Percentiles rank a stretch among this genome's conserved stretches.
These are phyloP conservation scores for Ophiostoma himal-ulmi DNA, from an alignment of 2,329 filamentous ascomycete species.

Conservation along the genomic window DNA sequence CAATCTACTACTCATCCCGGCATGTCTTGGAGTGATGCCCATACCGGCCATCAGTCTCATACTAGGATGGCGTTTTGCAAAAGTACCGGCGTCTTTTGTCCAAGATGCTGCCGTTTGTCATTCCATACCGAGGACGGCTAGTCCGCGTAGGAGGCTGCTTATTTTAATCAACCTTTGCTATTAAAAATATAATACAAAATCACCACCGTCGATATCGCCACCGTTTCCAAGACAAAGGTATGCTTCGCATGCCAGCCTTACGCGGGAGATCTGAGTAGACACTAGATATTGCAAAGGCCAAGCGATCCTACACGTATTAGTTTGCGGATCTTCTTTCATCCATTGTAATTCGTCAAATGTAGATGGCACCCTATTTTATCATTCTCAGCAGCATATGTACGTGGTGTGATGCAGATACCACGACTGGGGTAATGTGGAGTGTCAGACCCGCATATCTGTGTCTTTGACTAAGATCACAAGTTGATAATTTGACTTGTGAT, in stretches of 20 bases:
- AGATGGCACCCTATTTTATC: background rate
- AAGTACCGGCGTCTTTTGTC: background rate
- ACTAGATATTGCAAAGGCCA: background rate
- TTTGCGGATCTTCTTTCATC: background rate
- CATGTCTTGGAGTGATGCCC: background rate
- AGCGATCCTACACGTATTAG: background rate
- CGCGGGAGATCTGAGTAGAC: too few species aligned
- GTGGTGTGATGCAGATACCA: background rate
- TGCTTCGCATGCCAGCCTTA: background rate
- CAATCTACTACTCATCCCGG: background rate
- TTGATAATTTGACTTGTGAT: background rate
- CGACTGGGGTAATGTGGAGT: background rate
- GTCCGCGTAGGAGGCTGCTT: background rate
- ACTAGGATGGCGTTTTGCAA: background rate
- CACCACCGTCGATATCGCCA: background rate
- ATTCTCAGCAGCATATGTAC: background rate
- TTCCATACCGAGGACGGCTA: background rate
- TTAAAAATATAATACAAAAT: background rate
- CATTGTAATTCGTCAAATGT: background rate
- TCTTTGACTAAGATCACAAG: conserved; percentile 2
- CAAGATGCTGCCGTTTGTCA: background rate
- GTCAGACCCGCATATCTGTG: background rate
- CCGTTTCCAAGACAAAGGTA: background rate
- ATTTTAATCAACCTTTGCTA: background rate
- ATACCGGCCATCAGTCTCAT: background rate